Percentiles rank a stretch among this genome's conserved stretches.
phyloP scores from a whole-genome alignment of 352 stramenopile species.

The Aphanomyces stellatus region DNA sequence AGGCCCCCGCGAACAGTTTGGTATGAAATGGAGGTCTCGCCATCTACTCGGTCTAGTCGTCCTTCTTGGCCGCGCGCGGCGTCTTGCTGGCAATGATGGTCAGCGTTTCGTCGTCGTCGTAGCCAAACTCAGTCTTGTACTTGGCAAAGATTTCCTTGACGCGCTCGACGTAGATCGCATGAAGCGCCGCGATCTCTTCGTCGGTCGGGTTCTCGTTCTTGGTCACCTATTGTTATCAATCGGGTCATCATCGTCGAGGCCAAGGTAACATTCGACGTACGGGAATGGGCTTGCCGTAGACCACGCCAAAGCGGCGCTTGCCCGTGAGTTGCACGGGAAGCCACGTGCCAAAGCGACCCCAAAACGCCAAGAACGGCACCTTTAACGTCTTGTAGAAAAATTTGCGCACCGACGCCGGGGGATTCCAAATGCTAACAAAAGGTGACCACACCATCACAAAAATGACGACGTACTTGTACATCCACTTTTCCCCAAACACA shows the following conservation, averaged over 20 bases:
- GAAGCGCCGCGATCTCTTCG: neutral
- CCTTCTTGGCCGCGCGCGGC: no score
- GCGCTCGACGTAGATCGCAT: neutral
- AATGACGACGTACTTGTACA: slow-evolving; percentile 45
- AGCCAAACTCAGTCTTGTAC: slow-evolving; percentile 60
- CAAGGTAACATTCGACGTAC: slow-evolving; percentile 24
- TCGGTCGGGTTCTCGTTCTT: neutral
- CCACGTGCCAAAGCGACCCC: slow-evolving; percentile 63
- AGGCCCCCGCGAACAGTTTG: no score
- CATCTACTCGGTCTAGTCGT: no score
- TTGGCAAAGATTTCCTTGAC: slow-evolving; percentile 19
- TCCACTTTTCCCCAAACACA: slow-evolving; percentile 72
- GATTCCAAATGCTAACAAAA: slow-evolving; percentile 61
- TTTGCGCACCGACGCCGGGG: slow-evolving; percentile 45
- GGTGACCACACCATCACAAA: no score
- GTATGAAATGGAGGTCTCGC: no score
- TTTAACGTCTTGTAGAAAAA: slow-evolving; percentile 61
- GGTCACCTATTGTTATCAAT: slow-evolving; percentile 38
- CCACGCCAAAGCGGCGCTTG: slow-evolving; percentile 54
- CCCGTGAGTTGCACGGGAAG: slow-evolving; percentile 52
- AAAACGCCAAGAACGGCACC: slow-evolving; percentile 71
- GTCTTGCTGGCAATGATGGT: no score
- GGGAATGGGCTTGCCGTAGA: slow-evolving; percentile 61
- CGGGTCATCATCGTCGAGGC: slow-evolving; percentile 40
- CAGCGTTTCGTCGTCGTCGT: slow-evolving; percentile 61